Conservation (phyloP, 2,329 filamentous ascomycete species). For the Cylindrodendrum hubeiense region DNA sequence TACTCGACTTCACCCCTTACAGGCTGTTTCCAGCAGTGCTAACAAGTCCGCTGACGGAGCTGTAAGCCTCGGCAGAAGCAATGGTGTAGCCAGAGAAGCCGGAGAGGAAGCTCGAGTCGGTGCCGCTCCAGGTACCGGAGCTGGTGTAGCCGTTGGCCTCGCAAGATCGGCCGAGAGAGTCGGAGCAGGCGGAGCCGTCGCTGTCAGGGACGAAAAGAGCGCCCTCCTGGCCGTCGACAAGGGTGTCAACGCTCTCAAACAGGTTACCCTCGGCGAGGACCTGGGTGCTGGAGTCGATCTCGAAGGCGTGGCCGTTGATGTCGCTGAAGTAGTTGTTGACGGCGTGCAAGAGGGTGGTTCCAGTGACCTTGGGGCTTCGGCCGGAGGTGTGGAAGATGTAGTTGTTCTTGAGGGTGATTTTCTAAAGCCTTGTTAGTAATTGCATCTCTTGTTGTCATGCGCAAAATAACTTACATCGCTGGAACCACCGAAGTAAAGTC, state of each 20-base stretch:
- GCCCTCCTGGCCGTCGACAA: slow-evolving; percentile 49
- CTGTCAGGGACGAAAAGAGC: slow-evolving; percentile 46
- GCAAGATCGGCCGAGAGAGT: slow-evolving; percentile 61
- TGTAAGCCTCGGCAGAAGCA: slow-evolving; percentile 54
- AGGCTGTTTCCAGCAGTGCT: slow-evolving; percentile 39
- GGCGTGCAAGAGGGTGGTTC: slow-evolving; percentile 66
- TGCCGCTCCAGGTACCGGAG: slow-evolving; percentile 50
- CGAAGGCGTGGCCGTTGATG: slow-evolving; percentile 67
- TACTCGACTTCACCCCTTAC: not conserved
- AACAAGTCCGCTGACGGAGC: slow-evolving; percentile 49
- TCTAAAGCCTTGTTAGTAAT: slow-evolving; percentile 2
- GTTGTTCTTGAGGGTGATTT: slow-evolving; percentile 68
- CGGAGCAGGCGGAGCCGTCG: slow-evolving; percentile 54
- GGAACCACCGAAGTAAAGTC: slow-evolving; percentile 66
- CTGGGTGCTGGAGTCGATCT: slow-evolving; percentile 54
- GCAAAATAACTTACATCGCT: slow-evolving; percentile 53
- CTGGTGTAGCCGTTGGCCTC: slow-evolving; percentile 59
- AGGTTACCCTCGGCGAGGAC: slow-evolving; percentile 68
- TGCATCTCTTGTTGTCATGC: no score
- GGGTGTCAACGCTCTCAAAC: slow-evolving; percentile 63
- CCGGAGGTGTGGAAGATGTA: slow-evolving; percentile 70
- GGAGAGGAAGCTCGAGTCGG: slow-evolving; percentile 59
- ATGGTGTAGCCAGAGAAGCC: slow-evolving; percentile 64
- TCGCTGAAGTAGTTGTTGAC: slow-evolving; percentile 72
- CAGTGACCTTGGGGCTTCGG: slow-evolving; percentile 66